phyloP scores from a whole-genome alignment of 1,284 basidiomycete genomes.

The Rhodotorula sp. region DNA sequence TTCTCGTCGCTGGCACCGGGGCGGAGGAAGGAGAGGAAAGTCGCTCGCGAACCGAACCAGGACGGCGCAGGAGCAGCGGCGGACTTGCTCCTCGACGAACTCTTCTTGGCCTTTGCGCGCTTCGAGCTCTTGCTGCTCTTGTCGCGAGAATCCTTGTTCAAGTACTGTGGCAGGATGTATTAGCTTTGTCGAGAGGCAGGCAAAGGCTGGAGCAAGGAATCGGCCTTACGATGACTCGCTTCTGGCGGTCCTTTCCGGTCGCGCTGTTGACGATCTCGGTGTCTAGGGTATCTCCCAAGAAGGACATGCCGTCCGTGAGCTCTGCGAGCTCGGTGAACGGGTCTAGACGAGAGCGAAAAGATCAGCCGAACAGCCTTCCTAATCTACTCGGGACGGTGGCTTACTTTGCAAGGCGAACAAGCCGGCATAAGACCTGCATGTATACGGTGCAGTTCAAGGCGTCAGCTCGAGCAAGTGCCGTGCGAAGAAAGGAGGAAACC shows the following conservation, averaged over 20 bases:
- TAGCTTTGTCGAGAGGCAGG: neutral
- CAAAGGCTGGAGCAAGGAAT: too few species aligned
- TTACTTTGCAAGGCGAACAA: conserved; percentile 24
- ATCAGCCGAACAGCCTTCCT: neutral
- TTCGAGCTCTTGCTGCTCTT: neutral
- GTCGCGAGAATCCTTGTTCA: neutral
- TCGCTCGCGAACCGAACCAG: conserved; percentile 9
- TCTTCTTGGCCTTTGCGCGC: neutral
- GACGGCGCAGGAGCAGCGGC: neutral
- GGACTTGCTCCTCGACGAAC: neutral
- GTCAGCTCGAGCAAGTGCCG: neutral
- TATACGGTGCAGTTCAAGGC: neutral
- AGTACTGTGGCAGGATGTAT: neutral
- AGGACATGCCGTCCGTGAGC: conserved; percentile 33
- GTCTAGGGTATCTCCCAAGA: conserved; percentile 32
- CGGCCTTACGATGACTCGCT: conserved; percentile 3
- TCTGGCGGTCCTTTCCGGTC: conserved; percentile 12
- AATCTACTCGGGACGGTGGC: neutral
- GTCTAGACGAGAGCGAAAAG: conserved; percentile 6
- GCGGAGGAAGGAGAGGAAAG: conserved; percentile 1
- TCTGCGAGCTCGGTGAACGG: conserved; percentile 37
- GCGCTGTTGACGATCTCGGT: conserved; percentile 25
- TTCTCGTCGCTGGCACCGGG: neutral
- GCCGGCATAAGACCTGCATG: conserved; percentile 28
- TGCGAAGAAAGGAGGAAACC: too few species aligned